Percentiles rank a stretch among this genome's conserved stretches.
phyloP scores from a whole-genome alignment of 2,329 filamentous ascomycete species.

The Epichloe typhina region DNA sequence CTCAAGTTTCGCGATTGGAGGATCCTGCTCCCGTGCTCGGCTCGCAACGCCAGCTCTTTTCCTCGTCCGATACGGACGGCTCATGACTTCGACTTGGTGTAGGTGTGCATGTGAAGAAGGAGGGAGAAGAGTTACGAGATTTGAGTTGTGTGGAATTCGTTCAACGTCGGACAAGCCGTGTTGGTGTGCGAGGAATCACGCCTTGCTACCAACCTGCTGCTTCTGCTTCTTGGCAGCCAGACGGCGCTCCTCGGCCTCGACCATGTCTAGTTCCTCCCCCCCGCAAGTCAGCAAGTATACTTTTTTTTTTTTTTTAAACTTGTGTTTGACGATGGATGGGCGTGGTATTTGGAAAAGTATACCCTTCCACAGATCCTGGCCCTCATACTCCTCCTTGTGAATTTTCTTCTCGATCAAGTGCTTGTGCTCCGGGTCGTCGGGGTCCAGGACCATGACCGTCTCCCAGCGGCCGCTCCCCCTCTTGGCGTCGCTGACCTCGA shows the following conservation, averaged over 20 bases:
- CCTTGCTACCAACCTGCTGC: conserved; percentile 16
- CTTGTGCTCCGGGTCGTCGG: conserved; percentile 71
- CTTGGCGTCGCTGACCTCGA: conserved; percentile 68
- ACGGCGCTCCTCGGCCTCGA: conserved; percentile 61
- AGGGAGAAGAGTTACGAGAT: neutral
- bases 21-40: neutral
- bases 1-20: neutral
- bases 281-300: conserved; percentile 4
- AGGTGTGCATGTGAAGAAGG: too few species aligned
- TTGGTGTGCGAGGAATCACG: neutral
- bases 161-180: too few species aligned
- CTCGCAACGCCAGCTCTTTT: neutral
- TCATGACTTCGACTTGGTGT: neutral
- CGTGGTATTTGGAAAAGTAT: conserved; percentile 6
- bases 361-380: conserved; percentile 90
- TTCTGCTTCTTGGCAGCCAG: conserved; percentile 29
- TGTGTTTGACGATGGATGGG: too few species aligned
- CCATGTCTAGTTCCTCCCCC: conserved; percentile 48
- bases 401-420: conserved; percentile 74
- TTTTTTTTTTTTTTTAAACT: too few species aligned
- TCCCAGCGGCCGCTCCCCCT: conserved; percentile 67
- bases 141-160: neutral
- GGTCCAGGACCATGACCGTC: conserved; percentile 69
- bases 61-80: neutral
- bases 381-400: conserved; percentile 75